Conservation (phyloP, 2,329 filamentous ascomycete species). For the Ambrosiella cleistominuta region DNA sequence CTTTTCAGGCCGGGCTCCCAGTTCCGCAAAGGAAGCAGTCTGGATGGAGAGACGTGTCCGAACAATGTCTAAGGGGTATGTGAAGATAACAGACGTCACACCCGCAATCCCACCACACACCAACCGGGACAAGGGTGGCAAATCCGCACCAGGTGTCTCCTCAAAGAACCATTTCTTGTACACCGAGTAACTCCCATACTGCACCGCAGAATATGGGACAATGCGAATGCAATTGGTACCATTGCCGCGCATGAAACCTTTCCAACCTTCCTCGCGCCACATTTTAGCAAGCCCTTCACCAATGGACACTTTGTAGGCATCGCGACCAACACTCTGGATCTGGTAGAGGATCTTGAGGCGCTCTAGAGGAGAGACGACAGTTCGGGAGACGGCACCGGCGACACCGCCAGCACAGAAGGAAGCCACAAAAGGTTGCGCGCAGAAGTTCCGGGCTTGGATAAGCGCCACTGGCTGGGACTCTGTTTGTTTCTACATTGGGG, state of each 20-base stretch:
- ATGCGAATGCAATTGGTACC: slow-evolving; percentile 97
- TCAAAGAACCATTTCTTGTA: slow-evolving; percentile 85
- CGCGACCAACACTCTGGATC: slow-evolving; percentile 74
- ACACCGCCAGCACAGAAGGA: slow-evolving; percentile 90
- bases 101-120: slow-evolving; percentile 83
- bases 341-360: slow-evolving; percentile 96
- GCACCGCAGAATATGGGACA: slow-evolving; percentile 92
- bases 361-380: slow-evolving; percentile 89
- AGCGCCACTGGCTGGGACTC: neutral
- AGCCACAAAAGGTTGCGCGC: slow-evolving; percentile 73
- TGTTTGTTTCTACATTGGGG: slow-evolving; percentile 4
- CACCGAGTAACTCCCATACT: slow-evolving; percentile 95
- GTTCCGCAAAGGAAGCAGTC: slow-evolving; percentile 77
- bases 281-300: slow-evolving; percentile 81
- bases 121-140: slow-evolving; percentile 58
- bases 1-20: slow-evolving; percentile 46
- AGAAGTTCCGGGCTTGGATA: slow-evolving; percentile 18
- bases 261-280: slow-evolving; percentile 93
- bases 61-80: slow-evolving; percentile 94
- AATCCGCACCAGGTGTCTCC: slow-evolving; percentile 50
- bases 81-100: slow-evolving; percentile 86
- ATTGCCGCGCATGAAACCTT: slow-evolving; percentile 93
- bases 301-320: slow-evolving; percentile 87
- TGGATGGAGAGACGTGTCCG: slow-evolving; percentile 93
- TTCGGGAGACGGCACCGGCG: slow-evolving; percentile 90